Conservation (phyloP, 1,284 basidiomycete genomes). For the Athelia psychrophila region DNA sequence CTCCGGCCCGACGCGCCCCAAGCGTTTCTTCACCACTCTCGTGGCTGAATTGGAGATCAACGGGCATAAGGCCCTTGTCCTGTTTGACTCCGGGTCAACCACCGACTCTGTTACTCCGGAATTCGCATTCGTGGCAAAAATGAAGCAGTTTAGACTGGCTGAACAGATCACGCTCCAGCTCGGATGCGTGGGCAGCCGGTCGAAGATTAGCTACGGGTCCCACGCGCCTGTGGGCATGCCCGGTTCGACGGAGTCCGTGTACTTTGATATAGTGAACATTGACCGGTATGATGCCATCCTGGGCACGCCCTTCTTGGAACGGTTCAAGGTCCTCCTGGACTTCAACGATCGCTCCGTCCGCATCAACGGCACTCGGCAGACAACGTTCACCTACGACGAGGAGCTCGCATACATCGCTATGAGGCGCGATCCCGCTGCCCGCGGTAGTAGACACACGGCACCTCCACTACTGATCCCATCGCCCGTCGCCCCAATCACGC, state of each 20-base stretch:
- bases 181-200: conserved; percentile 10
- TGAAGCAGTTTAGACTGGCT: background rate
- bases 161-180: conserved; percentile 11
- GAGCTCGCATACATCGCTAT: too few species aligned
- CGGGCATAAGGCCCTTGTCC: background rate
- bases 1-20: background rate
- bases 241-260: background rate
- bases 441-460: too few species aligned
- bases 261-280: conserved; percentile 13
- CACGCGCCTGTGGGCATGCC: background rate
- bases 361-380: background rate
- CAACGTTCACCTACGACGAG: too few species aligned
- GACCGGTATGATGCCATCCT: conserved; percentile 11
- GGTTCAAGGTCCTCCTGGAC: conserved; percentile 4
- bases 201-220: conserved; percentile 9
- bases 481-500: too few species aligned
- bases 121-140: background rate
- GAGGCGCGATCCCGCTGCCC: too few species aligned
- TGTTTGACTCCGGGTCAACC: background rate
- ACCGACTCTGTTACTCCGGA: background rate
- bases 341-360: conserved; percentile 2
- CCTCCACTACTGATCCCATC: too few species aligned
- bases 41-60: background rate
- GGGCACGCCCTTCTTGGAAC: conserved; percentile 5
- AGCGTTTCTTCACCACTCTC: background rate